Evolutionary conservation across 2,329 filamentous ascomycete species (phyloP), one percentile per base, ranked within the genome.

Genomic region (Sporothrix pseudoabietina): DNA sequence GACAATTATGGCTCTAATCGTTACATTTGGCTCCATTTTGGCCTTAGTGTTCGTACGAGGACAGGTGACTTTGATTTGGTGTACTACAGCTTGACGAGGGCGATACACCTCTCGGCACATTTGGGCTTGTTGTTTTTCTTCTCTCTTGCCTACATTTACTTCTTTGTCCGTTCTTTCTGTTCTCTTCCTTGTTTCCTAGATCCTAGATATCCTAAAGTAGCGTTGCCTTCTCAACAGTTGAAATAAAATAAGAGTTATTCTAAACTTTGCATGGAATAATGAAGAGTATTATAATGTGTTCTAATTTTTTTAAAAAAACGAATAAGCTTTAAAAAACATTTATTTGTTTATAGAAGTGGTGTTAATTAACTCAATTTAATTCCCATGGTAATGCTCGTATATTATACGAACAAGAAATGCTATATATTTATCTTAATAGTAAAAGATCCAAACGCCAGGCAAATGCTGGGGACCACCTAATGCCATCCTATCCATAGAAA

Each of bases 141-240:
- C 54, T 57, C 12, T 16, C 12, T 32, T 32, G 16, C 26, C 16
- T 39, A 41, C 44, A 22, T 52, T 35, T 8, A 8, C n/a, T 30
- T 35, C 16, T 16, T 30, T 22, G n/a, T 26, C 22, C 16, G 26
- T 55, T 30, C 12, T 55, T 22, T 26, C 14, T 32, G 3, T 52
- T 44, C 19, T 63, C 22, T 32, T 52, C 12, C 49, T 39, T 70
- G 52, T 12, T 44, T n/a, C 59, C 47, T 66, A 55, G 70, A 66
- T 41, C 70, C 70, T 72, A 72, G 59, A 72, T 39, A 52, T 68
- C 44, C 65, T 35, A 22, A 65, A n/a, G 26, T 68, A 52, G 26
- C 65, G 44, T 68, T 68, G 44, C 22, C 22, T 35, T 68, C 10
- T 49, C 19, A 16, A 16, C 1, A 1, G 10, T 39, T n/a, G 8